Base-by-base conservation (phyloP, 805 yeast genomes). In the Candida maltosa region DNA sequence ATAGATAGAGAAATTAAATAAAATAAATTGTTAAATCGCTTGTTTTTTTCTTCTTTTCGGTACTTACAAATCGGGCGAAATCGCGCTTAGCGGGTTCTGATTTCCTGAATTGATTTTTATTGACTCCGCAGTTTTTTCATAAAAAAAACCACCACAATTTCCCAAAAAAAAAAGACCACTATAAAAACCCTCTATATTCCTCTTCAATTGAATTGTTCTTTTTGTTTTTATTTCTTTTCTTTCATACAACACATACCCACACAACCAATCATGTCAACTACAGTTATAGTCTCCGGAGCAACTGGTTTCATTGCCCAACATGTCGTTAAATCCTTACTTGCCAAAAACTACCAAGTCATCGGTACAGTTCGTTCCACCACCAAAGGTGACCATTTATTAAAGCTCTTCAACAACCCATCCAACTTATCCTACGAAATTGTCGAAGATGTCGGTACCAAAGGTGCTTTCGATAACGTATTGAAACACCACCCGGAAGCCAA, bases 291-390 rank as follows among this genome's bases (percentile, higher is more conserved):
- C 21, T 60, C 80, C 4, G 82, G 82, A 15, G 78, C 76, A 19
- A 60, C 75, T 10, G 82, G 82, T 11, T 76, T 62, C 48, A 65
- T 76, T 38, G 80, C 81, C 20, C 70, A 63, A 44, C 76, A 75
- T 45, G 55, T 74, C 14, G 58, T 75, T 29, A 58, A 61, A 28
- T 47, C 48, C n/a, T 62, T 76, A 32, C 42, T 76, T 19, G 46
- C 49, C 3, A 52, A 60, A 12, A 61, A 58, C 7, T 73, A 75
- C 42, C 49, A 50, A 6, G 81, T 76, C 5, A 58, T 76, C 33
- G 81, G 79, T 20, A 60, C 80, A 5, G 80, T 69, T 1, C 61
- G 83, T 48, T 60, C 73, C 7, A 46, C 52, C 22, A 58, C 49
- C 5, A 75, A 74, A 42, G 75, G 71, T 14, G 69, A 64, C 5